Evolutionary conservation across 805 yeast genomes (phyloP), one percentile per base, ranked within the genome.

Genomic region (Metschnikowia dekortorum): DNA sequence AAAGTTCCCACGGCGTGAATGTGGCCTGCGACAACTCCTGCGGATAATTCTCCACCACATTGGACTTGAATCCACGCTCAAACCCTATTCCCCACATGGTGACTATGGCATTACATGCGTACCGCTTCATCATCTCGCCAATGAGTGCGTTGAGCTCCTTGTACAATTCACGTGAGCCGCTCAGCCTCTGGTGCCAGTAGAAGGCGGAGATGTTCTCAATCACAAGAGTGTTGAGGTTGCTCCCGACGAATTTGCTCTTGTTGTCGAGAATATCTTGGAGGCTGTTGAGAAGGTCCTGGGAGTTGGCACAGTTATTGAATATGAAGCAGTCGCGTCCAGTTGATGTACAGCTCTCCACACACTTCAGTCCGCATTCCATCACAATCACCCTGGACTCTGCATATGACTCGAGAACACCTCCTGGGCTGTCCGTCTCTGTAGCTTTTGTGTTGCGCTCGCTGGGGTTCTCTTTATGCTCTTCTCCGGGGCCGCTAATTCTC

Each of bases 141-240:
- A 63, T 13, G 10, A 53, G 14, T 6, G 44, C 47, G 14, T 31
- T 44, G n/a, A 67, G 35, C 9, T 50, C 53, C 16, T 32, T 10
- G 49, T 64, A 66, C 33, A 44, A 35, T 8, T 44, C 34, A 14
- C 46, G 39, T 10, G 45, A 42, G 14, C n/a, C 22, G 8, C 39
- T 41, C 38, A 18, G 14, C 44, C 58, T 61, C 34, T 65, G 51
- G 7, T 64, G 64, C 73, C 73, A 71, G 51, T 61, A 66, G 48
- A 61, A 69, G n/a, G 63, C 57, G 2, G 75, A 70, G n/a, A 71
- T 36, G 53, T 67, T 67, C 32, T 69, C 69, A 4, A 69, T 53
- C 7, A 69, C 49, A 9, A 68, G 33, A 22, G 64, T 64, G 32
- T 57, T 56, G 32, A 64, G 55, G 14, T 49, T 44, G 14, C 16